A percentile compares a stretch with the other conserved stretches of the same genome.
These are phyloP conservation scores for Zygosaccharomyces sapae DNA, from an alignment of 1,139 yeast species.

Conservation along the genomic window DNA sequence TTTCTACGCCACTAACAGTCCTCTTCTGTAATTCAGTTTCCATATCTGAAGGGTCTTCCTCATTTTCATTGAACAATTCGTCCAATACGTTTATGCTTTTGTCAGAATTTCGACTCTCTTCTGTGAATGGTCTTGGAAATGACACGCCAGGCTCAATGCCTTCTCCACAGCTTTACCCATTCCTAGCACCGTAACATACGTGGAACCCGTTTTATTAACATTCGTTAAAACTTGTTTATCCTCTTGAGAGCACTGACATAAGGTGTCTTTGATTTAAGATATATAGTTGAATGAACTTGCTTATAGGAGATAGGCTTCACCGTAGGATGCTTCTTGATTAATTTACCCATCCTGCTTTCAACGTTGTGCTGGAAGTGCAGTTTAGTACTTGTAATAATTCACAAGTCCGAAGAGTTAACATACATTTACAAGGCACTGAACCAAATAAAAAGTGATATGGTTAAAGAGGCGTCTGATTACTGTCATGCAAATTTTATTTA, in stretches of 20 bases:
- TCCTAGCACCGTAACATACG: slow-evolving; percentile 53
- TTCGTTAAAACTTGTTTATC: slow-evolving; percentile 45
- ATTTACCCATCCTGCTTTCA: slow-evolving; percentile 8
- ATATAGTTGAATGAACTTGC: slow-evolving; percentile 45
- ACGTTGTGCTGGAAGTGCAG: not conserved
- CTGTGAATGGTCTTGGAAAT: slow-evolving; percentile 46
- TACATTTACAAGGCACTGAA: not conserved
- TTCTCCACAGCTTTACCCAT: slow-evolving; percentile 65
- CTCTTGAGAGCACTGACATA: slow-evolving; percentile 59
- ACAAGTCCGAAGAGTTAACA: not conserved
- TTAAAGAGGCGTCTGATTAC: slow-evolving; percentile 6
- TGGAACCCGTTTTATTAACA: slow-evolving; percentile 39
- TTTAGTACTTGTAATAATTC: not conserved
- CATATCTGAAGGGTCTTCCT: slow-evolving; percentile 31
- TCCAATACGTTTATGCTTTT: slow-evolving; percentile 61
- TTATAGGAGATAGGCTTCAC: slow-evolving; percentile 29
- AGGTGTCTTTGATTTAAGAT: slow-evolving; percentile 58
- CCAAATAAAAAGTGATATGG: not conserved
- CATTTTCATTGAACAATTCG: slow-evolving; percentile 45
- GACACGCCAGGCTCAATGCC: slow-evolving; percentile 49
- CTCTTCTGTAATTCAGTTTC: slow-evolving; percentile 47
- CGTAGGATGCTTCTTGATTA: slow-evolving; percentile 29
- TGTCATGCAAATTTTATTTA: slow-evolving; percentile 26
- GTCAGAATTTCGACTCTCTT: slow-evolving; percentile 49
- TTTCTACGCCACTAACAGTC: slow-evolving; percentile 55